Evolutionary conservation across 768 basidiomycete genomes (phyloP), one percentile per base, ranked within the genome.

Genomic region (Lentinula boryana): DNA sequence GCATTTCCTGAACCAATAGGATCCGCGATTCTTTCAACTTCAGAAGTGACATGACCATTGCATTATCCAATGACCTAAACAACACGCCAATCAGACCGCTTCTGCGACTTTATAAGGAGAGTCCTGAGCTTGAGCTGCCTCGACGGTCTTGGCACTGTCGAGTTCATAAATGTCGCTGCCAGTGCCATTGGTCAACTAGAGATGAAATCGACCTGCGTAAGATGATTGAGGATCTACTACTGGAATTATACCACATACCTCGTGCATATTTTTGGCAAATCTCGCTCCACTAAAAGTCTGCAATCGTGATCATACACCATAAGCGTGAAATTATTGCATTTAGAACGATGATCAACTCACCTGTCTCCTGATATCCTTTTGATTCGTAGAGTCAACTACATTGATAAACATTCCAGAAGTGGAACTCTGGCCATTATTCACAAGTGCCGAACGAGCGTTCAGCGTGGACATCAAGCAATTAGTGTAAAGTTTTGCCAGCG

Each of bases 401-500:
- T 59, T 50, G 27, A 44, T 38, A 12, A 23, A 50, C 44, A 50
- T 38, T 38, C 43, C 44, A 23, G 56, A 57, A 32, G 41, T 41
- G 15, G 35, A 27, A 5, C 10, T 32, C 23, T 46, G 53, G 33
- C 36, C 38, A 16, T 13, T 38, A 46, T 49, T 48, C 8, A 48
- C 9, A 3, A 57, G 58, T 10, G 10, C 35, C 0, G 73, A 69
- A 7, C 80, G 75, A 31, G 80, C 76, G 55, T 82, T 81, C 27
- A 82, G 71, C 3, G 80, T 79, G 4, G 80, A 81, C 40, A 82
- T 65, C 5, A 81, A 69, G 56, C 78, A 80, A 58, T 81, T 82
- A 18, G 78, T 60, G 64, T 82, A 82, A 7, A 82, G 71, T 57
- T 80, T 81, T 1, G 78, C 74, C 13, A 82, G 68, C 10, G 78